Base-by-base conservation (phyloP, 2,329 filamentous ascomycete genomes). In the Sclerotinia minor region DNA sequence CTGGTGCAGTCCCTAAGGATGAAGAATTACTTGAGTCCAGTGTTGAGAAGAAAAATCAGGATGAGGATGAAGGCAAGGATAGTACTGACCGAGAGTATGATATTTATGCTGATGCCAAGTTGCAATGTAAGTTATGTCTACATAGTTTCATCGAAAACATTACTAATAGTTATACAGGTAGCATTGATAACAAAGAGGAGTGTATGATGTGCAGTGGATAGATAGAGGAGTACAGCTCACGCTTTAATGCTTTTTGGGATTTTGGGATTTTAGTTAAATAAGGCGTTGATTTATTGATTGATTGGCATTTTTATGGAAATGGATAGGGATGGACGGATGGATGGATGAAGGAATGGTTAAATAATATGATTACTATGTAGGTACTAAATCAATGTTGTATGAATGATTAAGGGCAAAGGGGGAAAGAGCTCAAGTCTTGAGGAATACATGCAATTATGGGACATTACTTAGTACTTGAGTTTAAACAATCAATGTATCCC, bases 141-240 rank as follows among this genome's bases (percentile, higher is more conserved):
- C 6, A 64, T 5, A 41, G 21, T 3, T 68, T 63, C 15, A 26
- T 8, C 8, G 38, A 57, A 19, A 19, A 65, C 38, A 70, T 3
- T 81, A 76, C 83, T 77, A 74, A 75, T 21, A 38, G 50, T 59
- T 64, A 54, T 19, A 75, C 69, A 91, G 88, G 88, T 84, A 97
- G 94, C 81, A 98, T 99, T 79, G 94, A 98, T 78, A 97, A 98
- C 83, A 92, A 90, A 74, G 95, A 99, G 79, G 85, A 90, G 59
- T 99, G 95, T 79, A 79, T 97, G 72, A 98, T 99, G 95, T 99
- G 95, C 88, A 96, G 92, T 81, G 94, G 94, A 83, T 98, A 77
- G 70, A 15, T 64, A 54, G 59, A 64, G 29, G n/a, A 67, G 38
- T 49, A 35, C 6, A 64, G 58, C 58, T 64, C 49, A 67, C 38